Conservation (phyloP, 2,329 filamentous ascomycete genomes). For the Curvularia spicifera region DNA sequence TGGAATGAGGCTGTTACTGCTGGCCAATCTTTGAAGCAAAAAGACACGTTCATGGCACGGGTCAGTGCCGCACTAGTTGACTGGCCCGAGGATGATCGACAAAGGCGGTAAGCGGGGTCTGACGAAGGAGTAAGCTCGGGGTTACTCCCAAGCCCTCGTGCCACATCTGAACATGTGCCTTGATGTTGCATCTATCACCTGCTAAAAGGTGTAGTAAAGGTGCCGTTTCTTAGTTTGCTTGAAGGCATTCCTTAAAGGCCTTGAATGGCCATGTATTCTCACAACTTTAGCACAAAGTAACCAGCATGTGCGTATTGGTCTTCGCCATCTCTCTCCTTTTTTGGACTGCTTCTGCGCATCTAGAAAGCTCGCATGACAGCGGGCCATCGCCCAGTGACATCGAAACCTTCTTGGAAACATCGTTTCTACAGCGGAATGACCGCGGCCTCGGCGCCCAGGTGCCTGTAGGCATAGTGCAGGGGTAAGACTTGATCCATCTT, state of each 20-base stretch:
- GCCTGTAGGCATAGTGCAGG: constrained; percentile 1
- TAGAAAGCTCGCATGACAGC: not conserved
- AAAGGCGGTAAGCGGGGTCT: not conserved
- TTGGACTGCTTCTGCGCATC: not conserved
- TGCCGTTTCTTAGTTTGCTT: not conserved
- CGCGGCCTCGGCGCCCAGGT: constrained; percentile 5
- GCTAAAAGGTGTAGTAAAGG: not conserved
- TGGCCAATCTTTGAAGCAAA: not conserved
- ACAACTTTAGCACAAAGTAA: not conserved
- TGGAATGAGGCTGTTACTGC: not conserved
- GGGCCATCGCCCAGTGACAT: not conserved
- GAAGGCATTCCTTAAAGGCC: not conserved
- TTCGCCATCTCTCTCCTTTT: not conserved
- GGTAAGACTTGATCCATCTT: constrained; percentile 17
- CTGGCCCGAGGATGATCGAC: not conserved
- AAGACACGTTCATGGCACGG: not conserved
- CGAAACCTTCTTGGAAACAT: not conserved
- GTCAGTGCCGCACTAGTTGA: constrained; percentile 1
- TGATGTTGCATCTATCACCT: not conserved
- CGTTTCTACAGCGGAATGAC: constrained; percentile 8
- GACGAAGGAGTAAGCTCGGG: not conserved
- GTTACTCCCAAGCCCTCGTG: not conserved
- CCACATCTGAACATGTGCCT: not conserved
- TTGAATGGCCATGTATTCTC: not conserved
- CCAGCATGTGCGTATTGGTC: constrained; percentile 3